Percentiles rank a stretch among this genome's conserved stretches.
Conservation (phyloP, 2,329 filamentous ascomycete species). For the Colletotrichum cordylinicola region DNA sequence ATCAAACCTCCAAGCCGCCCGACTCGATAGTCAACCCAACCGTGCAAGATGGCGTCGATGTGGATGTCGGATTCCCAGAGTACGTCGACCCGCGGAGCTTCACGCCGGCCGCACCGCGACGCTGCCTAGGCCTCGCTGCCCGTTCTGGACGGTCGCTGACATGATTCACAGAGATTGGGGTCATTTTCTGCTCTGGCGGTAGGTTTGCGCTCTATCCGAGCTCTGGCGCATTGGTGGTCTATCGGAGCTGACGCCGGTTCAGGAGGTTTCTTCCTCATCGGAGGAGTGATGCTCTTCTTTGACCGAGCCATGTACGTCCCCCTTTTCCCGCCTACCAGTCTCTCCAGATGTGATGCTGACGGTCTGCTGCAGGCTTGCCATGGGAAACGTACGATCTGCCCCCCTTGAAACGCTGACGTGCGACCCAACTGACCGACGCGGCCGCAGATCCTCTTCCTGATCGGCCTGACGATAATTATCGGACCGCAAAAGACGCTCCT, state of each 20-base stretch:
- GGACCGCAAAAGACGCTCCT: conserved; percentile 87
- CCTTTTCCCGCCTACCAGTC: neutral
- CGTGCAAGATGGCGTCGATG: conserved; percentile 78
- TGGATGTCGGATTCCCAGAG: conserved; percentile 97
- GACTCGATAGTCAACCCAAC: neutral
- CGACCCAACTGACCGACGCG: neutral
- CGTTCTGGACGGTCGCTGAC: conserved; percentile 32
- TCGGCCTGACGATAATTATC: conserved; percentile 95
- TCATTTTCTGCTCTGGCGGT: conserved; percentile 98
- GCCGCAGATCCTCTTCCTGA: conserved; percentile 89
- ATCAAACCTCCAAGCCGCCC: neutral
- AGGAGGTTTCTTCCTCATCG: conserved; percentile 95
- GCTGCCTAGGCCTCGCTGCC: neutral
- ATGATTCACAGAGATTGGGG: conserved; percentile 79
- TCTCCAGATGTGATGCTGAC: conserved; percentile 20
- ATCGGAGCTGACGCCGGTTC: conserved; percentile 22
- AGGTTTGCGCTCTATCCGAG: conserved; percentile 50
- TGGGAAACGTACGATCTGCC: conserved; percentile 82
- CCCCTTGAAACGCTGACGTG: neutral
- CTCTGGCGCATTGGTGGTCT: conserved; percentile 25
- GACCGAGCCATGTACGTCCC: conserved; percentile 85
- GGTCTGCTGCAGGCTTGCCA: conserved; percentile 73
- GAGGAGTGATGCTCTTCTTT: conserved; percentile 96
- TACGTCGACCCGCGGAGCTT: conserved; percentile 51
- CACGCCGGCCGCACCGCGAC: neutral